These are phyloP conservation scores for Gremmenia infestans DNA, from an alignment of 2,329 filamentous ascomycete species.

Conservation along the genomic window DNA sequence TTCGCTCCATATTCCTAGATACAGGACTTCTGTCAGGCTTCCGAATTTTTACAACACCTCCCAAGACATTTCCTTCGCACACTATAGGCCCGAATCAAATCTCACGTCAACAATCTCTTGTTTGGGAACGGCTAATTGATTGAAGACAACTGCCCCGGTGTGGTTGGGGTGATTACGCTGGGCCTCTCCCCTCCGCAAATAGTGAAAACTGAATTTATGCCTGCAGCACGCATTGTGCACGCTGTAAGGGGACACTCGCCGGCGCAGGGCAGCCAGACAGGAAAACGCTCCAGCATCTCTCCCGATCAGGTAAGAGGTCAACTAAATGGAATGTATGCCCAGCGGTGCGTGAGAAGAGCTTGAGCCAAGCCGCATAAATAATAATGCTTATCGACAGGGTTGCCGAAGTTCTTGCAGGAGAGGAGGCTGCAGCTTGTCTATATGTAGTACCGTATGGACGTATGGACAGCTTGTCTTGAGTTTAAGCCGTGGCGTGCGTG, in stretches of 20 bases:
- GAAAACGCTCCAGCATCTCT: no score
- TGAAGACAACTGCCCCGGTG: neutral
- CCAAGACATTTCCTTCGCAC: no score
- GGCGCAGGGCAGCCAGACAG: neutral
- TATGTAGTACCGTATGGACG: neutral
- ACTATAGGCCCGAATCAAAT: neutral
- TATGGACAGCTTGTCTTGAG: constrained; percentile 1
- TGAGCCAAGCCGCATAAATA: neutral
- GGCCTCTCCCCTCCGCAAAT: constrained; percentile 2
- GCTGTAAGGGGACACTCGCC: neutral
- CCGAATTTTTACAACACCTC: neutral
- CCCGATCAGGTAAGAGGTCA: neutral
- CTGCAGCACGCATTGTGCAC: neutral
- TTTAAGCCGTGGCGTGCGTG: no score
- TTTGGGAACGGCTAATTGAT: neutral
- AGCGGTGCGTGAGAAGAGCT: no score
- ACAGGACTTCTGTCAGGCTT: neutral
- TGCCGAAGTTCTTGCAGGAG: neutral
- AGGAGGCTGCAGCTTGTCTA: neutral
- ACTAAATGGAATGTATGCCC: no score
- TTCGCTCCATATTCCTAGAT: neutral
- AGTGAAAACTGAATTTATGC: neutral
- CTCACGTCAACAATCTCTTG: constrained; percentile 8
- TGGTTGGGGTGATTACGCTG: neutral
- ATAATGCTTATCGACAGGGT: constrained; percentile 14